Evolutionary conservation across 2,329 filamentous ascomycete genomes (phyloP).

Genomic region (Fusarium drepaniforme): DNA sequence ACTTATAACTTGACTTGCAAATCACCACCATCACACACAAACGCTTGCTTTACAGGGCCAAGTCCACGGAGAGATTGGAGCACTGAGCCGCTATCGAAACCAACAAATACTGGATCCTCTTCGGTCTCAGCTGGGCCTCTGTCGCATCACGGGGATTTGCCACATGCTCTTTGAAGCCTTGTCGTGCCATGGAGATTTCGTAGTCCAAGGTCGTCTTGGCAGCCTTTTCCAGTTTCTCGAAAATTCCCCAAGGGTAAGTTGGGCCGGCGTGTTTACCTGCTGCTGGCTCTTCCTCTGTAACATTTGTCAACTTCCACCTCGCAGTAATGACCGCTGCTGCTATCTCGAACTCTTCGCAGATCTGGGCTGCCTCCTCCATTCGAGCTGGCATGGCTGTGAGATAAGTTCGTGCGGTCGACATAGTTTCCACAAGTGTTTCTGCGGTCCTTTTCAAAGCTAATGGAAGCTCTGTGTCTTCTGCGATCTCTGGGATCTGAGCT

Average conservation of each 20-base stretch:
- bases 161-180: neutral
- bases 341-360: neutral
- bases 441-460: neutral
- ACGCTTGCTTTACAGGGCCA: neutral
- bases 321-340: neutral
- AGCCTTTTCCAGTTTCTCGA: neutral
- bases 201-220: neutral
- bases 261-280: neutral
- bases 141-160: neutral
- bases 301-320: neutral
- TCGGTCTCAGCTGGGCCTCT: neutral
- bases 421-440: neutral
- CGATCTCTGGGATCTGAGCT: neutral
- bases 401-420: neutral
- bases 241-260: neutral
- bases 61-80: neutral
- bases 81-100: neutral
- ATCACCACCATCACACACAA: neutral
- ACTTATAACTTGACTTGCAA: neutral
- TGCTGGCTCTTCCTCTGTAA: neutral
- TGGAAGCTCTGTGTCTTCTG: neutral
- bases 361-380: neutral
- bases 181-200: neutral
- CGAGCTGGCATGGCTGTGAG: neutral
- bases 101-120: neutral